These are phyloP conservation scores for Mucor lusitanicus DNA, from an alignment of 371 early-diverging fungal genomes.

Conservation along the genomic window DNA sequence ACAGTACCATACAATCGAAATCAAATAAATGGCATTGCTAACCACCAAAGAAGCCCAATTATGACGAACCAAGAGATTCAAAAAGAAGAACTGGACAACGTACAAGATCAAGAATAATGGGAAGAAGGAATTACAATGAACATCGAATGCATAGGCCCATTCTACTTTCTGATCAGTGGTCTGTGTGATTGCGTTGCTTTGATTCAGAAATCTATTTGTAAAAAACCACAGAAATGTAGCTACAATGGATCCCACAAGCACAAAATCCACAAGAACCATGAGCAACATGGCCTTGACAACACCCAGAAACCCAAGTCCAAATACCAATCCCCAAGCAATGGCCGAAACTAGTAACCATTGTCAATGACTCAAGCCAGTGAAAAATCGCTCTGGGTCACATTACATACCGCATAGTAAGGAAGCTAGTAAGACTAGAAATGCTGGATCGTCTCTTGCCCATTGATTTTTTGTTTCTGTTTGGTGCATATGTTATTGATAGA, in stretches of 20 bases:
- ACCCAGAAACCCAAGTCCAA: constrained; percentile 66
- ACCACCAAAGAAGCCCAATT: constrained; percentile 75
- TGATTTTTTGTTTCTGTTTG: constrained; percentile 89
- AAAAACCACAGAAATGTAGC: constrained; percentile 72
- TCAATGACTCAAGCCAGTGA: background rate
- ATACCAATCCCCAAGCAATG: constrained; percentile 76
- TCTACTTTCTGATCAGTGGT: constrained; percentile 85
- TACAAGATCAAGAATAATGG: constrained; percentile 81
- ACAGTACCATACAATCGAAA: constrained; percentile 75
- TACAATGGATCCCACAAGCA: constrained; percentile 70
- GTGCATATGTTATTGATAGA: background rate
- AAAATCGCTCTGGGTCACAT: background rate
- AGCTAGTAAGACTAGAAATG: constrained; percentile 77
- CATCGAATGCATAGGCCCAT: constrained; percentile 93
- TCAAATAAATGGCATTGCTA: constrained; percentile 82
- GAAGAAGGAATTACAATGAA: constrained; percentile 92
- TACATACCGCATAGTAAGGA: constrained; percentile 62
- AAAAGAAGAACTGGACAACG: constrained; percentile 85
- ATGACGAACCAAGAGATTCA: constrained; percentile 68
- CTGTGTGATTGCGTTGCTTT: constrained; percentile 64
- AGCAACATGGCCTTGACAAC: constrained; percentile 69
- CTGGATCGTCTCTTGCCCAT: constrained; percentile 95
- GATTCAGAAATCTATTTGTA: constrained; percentile 78
- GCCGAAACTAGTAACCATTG: constrained; percentile 57
- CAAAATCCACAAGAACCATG: constrained; percentile 80